Conservation (phyloP, 108 stramenopile genomes). For the Fragilaria crotonensis region DNA sequence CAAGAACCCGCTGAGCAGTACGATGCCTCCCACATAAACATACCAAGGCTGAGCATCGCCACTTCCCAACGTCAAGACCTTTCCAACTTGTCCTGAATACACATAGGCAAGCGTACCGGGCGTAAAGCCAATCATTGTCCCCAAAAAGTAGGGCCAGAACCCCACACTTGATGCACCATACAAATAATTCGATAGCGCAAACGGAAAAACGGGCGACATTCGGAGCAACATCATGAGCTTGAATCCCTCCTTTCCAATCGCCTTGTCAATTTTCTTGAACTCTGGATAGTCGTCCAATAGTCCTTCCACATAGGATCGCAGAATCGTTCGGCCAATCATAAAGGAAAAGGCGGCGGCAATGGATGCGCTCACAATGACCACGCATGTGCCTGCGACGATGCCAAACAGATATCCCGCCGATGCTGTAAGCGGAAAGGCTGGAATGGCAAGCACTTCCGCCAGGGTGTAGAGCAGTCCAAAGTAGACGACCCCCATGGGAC, state of each 20-base stretch:
- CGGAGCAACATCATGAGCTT: conserved; percentile 82
- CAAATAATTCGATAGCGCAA: conserved; percentile 84
- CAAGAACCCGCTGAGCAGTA: conserved; percentile 33
- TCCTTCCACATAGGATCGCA: conserved; percentile 60
- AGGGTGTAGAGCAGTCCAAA: conserved; percentile 47
- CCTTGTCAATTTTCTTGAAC: conserved; percentile 66
- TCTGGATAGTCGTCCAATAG: conserved; percentile 55
- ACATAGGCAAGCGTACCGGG: conserved; percentile 81
- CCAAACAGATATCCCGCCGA: conserved; percentile 88
- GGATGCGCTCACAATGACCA: conserved; percentile 62
- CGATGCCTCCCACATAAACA: conserved; percentile 53
- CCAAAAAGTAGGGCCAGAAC: conserved; percentile 60
- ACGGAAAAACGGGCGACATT: conserved; percentile 84
- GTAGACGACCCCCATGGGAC: conserved; percentile 21
- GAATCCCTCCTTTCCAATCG: conserved; percentile 86
- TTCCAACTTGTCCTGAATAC: conserved; percentile 64
- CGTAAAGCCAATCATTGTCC: conserved; percentile 68
- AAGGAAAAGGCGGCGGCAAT: conserved; percentile 70
- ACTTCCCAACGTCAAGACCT: conserved; percentile 38
- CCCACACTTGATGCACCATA: conserved; percentile 77
- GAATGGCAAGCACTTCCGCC: conserved; percentile 79
- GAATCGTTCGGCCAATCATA: conserved; percentile 66
- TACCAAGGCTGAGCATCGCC: conserved; percentile 56
- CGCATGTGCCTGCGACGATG: conserved; percentile 52
- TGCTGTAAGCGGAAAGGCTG: conserved; percentile 78